phyloP scores from a whole-genome alignment of 2,329 filamentous ascomycete species.

The Cladosporium sp. region DNA sequence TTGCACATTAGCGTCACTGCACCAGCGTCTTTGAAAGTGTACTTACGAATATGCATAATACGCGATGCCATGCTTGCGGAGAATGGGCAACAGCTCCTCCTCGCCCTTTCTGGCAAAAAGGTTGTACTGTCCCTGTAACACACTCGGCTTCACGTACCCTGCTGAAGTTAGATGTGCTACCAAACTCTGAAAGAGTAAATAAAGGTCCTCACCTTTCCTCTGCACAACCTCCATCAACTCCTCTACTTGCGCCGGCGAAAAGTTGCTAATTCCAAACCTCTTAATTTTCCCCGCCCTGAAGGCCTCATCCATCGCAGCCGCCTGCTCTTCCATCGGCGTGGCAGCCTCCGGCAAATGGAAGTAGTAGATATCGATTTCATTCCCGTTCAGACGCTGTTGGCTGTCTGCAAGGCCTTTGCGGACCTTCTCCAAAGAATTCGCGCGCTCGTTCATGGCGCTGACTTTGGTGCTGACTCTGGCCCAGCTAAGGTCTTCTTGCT shows the following conservation, averaged over 20 bases:
- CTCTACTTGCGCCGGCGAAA: constrained; percentile 44
- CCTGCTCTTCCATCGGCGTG: constrained; percentile 43
- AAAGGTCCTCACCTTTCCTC: neutral
- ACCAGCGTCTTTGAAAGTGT: neutral
- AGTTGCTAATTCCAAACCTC: constrained; percentile 46
- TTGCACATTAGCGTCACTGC: neutral
- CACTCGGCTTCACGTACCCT: constrained; percentile 29
- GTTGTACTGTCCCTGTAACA: constrained; percentile 47
- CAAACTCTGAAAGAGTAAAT: too few species aligned
- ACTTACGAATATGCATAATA: constrained; percentile 34
- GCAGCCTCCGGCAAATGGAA: constrained; percentile 49
- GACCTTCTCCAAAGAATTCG: constrained; percentile 14
- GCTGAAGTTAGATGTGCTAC: neutral
- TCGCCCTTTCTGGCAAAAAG: constrained; percentile 37
- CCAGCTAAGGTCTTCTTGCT: constrained; percentile 15
- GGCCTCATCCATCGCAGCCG: constrained; percentile 45
- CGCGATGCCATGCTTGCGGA: constrained; percentile 41
- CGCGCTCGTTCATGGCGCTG: neutral
- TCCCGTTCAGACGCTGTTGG: constrained; percentile 36
- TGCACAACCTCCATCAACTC: constrained; percentile 19
- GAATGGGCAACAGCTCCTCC: constrained; percentile 39
- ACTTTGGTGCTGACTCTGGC: constrained; percentile 29
- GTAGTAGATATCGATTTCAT: constrained; percentile 47
- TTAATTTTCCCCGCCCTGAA: constrained; percentile 44
- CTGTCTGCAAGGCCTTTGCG: constrained; percentile 32